phyloP scores from a whole-genome alignment of 106 monocot genomes.

The Ottelia alismoides region DNA sequence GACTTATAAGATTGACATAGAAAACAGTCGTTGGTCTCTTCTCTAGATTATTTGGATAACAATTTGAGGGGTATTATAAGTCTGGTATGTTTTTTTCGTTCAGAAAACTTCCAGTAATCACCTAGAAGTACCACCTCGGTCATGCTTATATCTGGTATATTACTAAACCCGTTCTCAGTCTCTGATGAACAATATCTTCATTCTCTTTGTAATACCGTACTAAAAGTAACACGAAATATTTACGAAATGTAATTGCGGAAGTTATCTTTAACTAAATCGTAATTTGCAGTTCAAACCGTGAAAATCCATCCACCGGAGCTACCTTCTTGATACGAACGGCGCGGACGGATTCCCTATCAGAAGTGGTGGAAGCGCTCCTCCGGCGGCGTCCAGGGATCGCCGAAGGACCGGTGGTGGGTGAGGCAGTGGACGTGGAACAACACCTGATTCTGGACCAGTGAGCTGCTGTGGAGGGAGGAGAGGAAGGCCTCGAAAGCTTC shows the following conservation, averaged over 20 bases:
- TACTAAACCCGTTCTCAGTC: not conserved
- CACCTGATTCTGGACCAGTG: constrained; percentile 13
- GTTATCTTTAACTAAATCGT: not conserved
- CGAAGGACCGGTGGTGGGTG: not conserved
- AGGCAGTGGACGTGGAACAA: constrained; percentile 7
- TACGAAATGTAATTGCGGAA: not conserved
- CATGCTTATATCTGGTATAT: not conserved
- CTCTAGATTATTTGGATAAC: no score
- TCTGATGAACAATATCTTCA: not conserved
- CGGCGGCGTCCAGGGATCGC: constrained; percentile 19
- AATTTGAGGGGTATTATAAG: no score
- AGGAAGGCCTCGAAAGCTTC: no score
- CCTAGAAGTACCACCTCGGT: no score
- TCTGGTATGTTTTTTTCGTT: no score
- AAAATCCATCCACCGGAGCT: not conserved
- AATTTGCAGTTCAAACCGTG: not conserved
- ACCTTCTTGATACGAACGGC: constrained; percentile 73
- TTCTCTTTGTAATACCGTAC: not conserved
- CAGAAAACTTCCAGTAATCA: no score
- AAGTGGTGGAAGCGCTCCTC: constrained; percentile 33
- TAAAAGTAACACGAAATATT: not conserved
- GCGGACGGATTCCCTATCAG: constrained; percentile 60
- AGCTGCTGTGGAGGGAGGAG: not conserved
- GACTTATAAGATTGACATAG: no score
- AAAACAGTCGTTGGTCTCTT: no score